Percentiles rank a stretch among this genome's conserved stretches.
Evolutionary conservation across 2,329 filamentous ascomycete genomes (phyloP).

Genomic region (Golovinomyces cichoracearum): DNA sequence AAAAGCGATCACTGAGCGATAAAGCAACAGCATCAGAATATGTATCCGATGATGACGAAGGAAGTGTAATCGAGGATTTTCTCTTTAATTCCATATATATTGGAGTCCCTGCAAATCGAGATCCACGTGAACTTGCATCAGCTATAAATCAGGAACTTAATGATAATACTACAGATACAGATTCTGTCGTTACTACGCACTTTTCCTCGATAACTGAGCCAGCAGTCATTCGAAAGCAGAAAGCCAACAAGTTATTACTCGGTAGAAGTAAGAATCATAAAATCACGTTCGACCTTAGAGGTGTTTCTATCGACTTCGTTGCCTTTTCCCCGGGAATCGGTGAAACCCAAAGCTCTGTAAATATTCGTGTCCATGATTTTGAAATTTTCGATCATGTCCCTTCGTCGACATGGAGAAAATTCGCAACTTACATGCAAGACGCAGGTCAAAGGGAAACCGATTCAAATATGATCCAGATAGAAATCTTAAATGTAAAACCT

Average conservation of each 20-base stretch:
- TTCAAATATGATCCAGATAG: slow-evolving; percentile 70
- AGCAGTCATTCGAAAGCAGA: slow-evolving; percentile 16
- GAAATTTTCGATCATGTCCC: slow-evolving; percentile 87
- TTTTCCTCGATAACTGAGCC: slow-evolving; percentile 30
- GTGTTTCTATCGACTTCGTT: slow-evolving; percentile 58
- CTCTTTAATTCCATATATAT: slow-evolving; percentile 99
- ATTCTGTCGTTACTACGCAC: slow-evolving; percentile 59
- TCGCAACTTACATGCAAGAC: slow-evolving; percentile 77
- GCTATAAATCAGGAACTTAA: slow-evolving; percentile 77
- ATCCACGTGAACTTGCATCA: slow-evolving; percentile 53
- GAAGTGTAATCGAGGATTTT: slow-evolving; percentile 75
- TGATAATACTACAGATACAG: slow-evolving; percentile 66
- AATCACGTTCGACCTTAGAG: slow-evolving; percentile 77
- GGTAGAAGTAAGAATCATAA: slow-evolving; percentile 76
- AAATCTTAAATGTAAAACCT: slow-evolving; percentile 69
- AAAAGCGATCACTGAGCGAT: slow-evolving; percentile 38
- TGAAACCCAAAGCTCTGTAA: slow-evolving; percentile 68
- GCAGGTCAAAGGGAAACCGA: slow-evolving; percentile 65
- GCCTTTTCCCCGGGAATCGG: slow-evolving; percentile 49
- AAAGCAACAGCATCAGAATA: slow-evolving; percentile 27
- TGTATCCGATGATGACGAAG: slow-evolving; percentile 47
- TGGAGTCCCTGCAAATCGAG: slow-evolving; percentile 61
- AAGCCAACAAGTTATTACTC: slow-evolving; percentile 39
- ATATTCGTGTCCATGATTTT: slow-evolving; percentile 56
- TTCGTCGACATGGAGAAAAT: slow-evolving; percentile 95